Percentiles rank a stretch among this genome's conserved stretches.
Conservation (phyloP, 257 asterid genomes). For the Primulina tabacum region DNA sequence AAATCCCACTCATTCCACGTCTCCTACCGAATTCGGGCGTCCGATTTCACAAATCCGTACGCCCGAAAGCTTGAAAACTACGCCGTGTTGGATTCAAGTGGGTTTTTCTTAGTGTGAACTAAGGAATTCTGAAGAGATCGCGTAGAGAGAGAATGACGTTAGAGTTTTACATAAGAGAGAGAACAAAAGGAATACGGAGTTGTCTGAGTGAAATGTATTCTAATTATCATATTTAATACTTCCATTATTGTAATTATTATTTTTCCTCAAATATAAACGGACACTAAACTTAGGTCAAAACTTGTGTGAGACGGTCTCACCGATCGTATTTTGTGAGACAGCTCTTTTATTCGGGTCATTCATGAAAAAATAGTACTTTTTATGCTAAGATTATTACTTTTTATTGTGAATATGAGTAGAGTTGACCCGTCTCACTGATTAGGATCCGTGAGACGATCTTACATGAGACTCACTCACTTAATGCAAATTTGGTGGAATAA, state of each 20-base stretch:
- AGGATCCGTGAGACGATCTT: too few species aligned
- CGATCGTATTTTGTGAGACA: too few species aligned
- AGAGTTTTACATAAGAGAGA: not conserved
- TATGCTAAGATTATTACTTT: too few species aligned
- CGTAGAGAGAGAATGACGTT: constrained; percentile 35
- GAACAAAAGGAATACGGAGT: not conserved
- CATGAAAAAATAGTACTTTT: too few species aligned
- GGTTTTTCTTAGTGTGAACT: constrained; percentile 36
- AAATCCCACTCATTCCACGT: constrained; percentile 31
- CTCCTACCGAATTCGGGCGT: constrained; percentile 29
- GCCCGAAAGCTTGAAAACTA: constrained; percentile 42
- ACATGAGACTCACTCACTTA: too few species aligned
- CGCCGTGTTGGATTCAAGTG: constrained; percentile 41
- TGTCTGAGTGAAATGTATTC: not conserved
- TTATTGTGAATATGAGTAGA: too few species aligned
- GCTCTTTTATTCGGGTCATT: too few species aligned
- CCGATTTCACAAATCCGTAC: constrained; percentile 33
- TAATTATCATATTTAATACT: not conserved
- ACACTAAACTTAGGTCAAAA: not conserved
- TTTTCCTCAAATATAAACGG: not conserved
- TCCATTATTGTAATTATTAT: not conserved
- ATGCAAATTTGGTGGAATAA: not conserved
- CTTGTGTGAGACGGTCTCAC: too few species aligned
- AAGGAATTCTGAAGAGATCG: constrained; percentile 50
- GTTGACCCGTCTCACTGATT: too few species aligned